Base-by-base conservation (phyloP, 2,329 filamentous ascomycete species). In the Aquanectria penicillioides region DNA sequence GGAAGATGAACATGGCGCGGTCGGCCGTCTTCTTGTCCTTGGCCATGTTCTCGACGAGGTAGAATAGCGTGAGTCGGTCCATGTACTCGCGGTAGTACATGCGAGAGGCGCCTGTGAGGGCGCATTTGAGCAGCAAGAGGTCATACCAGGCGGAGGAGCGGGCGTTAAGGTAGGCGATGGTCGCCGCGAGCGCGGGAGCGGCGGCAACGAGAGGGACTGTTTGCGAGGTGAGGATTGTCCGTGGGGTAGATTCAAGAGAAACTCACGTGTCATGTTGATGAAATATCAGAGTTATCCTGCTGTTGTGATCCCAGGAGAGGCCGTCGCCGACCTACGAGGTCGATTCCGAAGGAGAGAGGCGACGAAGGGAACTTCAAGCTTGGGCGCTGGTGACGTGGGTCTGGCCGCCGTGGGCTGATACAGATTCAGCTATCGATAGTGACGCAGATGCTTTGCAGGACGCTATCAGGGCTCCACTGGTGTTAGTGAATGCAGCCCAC, bases 101-200 rank as follows among this genome's bases (percentile, higher is more conserved):
- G 15, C 75, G 77, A 34, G 83, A 60, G 11, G 78, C 67, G 15
- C 82, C 75, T 25, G 80, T 81, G 11, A 86, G 31, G 33, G 86
- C 74, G 49, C 82, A 81, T 28, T 78, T 80, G n/a, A 94, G 69
- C 13, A 93, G 73, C 7, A 76, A 72, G 37, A 80, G 73, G 74
- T 97, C 93, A 71, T 91, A 88, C 72, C 81, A 87, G 38, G 94
- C 67, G 6, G 84, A 82, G 57, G 83, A 83, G 72, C 85, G 88
- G 36, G 90, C 93, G 71, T 95, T 92, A 66, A 94, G 75, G 73
- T 96, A 97, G 26, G 91, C 90, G n/a, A 90, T 78, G 4, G 84
- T 83, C 5, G 90, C 89, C 25, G 84, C 82, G 38, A 86, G 83
- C 13, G 89, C 89, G 15, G 90, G 87, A 23, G 83, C 78, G 6